Conservation (phyloP, 2,329 filamentous ascomycete genomes). For the Ceratocystis alfenasii region DNA sequence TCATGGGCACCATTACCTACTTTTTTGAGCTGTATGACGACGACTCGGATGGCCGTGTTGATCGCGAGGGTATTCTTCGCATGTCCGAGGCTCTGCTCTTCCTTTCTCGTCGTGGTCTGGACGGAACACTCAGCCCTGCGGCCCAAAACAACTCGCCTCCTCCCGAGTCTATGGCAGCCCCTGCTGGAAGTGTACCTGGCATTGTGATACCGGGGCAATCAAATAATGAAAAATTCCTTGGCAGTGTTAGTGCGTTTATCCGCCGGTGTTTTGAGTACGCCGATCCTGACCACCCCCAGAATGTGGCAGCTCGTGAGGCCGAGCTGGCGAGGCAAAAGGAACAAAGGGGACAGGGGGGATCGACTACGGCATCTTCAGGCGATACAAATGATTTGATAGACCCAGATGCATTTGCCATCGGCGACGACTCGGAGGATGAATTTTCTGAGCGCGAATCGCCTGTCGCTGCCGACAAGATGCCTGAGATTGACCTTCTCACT, state of each 20-base stretch:
- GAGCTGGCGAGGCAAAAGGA: constrained; percentile 1
- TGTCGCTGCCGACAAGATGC: constrained; percentile 28
- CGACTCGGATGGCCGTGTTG: constrained; percentile 77
- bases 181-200: constrained; percentile 25
- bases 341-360: background rate
- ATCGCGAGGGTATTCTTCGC: constrained; percentile 83
- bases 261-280: constrained; percentile 95
- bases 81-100: constrained; percentile 93
- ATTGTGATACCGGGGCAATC: constrained; percentile 41
- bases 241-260: constrained; percentile 91
- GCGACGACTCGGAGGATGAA: constrained; percentile 53
- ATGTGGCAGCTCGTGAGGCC: constrained; percentile 34
- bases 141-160: constrained; percentile 29
- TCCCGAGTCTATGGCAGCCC: constrained; percentile 27
- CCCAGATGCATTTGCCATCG: constrained; percentile 56
- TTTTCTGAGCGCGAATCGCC: constrained; percentile 33
- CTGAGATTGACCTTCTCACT: constrained; percentile 43
- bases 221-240: constrained; percentile 77
- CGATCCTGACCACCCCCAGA: constrained; percentile 70
- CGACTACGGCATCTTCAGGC: constrained; percentile 4
- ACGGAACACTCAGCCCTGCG: constrained; percentile 58
- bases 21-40: constrained; percentile 98
- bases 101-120: constrained; percentile 75
- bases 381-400: constrained; percentile 25
- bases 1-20: constrained; percentile 95